Conservation (phyloP, 768 basidiomycete genomes). For the Suillus clintonianus region DNA sequence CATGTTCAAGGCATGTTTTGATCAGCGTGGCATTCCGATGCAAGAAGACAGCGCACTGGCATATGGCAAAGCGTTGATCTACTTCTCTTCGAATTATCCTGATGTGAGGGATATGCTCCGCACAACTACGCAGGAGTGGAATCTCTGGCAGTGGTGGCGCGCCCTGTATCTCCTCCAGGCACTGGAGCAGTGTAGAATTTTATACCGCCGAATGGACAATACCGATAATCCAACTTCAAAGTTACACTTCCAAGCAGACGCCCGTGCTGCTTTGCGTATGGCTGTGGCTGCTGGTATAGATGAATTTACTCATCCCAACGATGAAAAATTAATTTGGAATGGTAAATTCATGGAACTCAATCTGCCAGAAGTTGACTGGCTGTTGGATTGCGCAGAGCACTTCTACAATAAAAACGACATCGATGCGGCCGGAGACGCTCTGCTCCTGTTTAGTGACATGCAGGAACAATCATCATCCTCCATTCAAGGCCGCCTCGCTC, state of each 20-base stretch:
- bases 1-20: neutral
- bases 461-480: neutral
- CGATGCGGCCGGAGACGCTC: neutral
- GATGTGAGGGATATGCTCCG: neutral
- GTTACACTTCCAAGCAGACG: neutral
- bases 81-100: neutral
- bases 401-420: neutral
- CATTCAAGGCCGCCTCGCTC: neutral
- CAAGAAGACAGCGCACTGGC: neutral
- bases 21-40: neutral
- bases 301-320: neutral
- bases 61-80: neutral
- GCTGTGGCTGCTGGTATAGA: neutral
- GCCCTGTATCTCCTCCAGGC: neutral
- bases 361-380: neutral
- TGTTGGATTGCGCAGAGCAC: neutral
- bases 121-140: neutral
- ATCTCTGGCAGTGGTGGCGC: neutral
- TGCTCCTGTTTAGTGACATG: neutral
- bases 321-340: neutral
- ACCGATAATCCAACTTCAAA: neutral
- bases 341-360: neutral
- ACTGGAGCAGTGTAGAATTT: neutral
- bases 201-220: neutral
- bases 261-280: neutral